Conservation (phyloP, 305 asterid species). For the Caryopteris hybrid region DNA sequence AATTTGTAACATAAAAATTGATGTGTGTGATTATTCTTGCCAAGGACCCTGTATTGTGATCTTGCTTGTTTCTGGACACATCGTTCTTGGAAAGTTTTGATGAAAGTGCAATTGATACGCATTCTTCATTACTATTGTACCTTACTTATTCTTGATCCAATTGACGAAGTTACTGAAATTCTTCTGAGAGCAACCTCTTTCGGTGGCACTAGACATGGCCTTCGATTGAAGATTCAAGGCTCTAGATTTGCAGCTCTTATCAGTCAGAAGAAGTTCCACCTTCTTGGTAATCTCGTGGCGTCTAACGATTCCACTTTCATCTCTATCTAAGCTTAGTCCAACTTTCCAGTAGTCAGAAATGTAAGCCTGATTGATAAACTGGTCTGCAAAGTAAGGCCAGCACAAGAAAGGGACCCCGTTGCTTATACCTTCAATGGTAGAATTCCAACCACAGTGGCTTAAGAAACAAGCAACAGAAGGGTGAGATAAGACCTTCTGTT, state of each 20-base stretch:
- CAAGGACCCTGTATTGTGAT: too few species aligned
- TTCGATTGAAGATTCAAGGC: slow-evolving; percentile 38
- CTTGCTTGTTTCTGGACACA: too few species aligned
- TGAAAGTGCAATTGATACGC: too few species aligned
- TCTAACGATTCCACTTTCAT: slow-evolving; percentile 37
- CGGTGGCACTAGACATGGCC: slow-evolving; percentile 18
- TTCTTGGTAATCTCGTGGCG: slow-evolving; percentile 40
- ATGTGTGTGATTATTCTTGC: too few species aligned
- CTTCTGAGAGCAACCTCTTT: slow-evolving; percentile 39
- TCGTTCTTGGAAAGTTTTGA: too few species aligned
- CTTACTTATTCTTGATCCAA: slow-evolving; percentile 39
- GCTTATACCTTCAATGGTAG: too few species aligned
- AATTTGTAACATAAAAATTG: too few species aligned
- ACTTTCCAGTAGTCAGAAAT: slow-evolving; percentile 55
- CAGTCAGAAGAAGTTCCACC: slow-evolving; percentile 30
- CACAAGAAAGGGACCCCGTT: too few species aligned
- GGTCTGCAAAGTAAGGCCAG: too few species aligned
- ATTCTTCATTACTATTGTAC: too few species aligned
- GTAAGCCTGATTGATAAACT: too few species aligned
- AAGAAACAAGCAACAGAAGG: slow-evolving; percentile 57
- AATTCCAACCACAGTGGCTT: too few species aligned
- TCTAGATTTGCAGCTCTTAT: slow-evolving; percentile 31
- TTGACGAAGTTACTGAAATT: slow-evolving; percentile 32
- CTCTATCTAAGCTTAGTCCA: slow-evolving; percentile 43
- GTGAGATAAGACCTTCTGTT: slow-evolving; percentile 46